Conservation (phyloP, 2,329 filamentous ascomycete species). For the Hymenoscyphus albidus region DNA sequence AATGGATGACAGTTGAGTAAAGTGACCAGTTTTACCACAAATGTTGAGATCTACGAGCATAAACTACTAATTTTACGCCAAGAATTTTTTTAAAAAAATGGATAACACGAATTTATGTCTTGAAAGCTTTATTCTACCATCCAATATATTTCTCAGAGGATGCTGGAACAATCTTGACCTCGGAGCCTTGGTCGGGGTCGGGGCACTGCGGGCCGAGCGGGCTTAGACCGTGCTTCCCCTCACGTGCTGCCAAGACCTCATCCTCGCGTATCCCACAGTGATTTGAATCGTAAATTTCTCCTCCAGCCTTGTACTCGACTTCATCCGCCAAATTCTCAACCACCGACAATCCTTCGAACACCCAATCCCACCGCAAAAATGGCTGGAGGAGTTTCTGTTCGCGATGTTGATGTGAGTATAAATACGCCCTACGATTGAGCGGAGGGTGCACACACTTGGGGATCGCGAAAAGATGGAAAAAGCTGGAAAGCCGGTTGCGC, state of each 20-base stretch:
- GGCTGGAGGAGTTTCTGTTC: slow-evolving; percentile 74
- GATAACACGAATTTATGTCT: too few species aligned
- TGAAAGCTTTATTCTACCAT: too few species aligned
- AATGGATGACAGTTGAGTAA: too few species aligned
- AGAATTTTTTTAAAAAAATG: too few species aligned
- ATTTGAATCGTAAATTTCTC: slow-evolving; percentile 1
- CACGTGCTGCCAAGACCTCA: background rate
- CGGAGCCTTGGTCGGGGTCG: too few species aligned
- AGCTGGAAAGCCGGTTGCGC: slow-evolving; percentile 9
- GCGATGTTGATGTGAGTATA: slow-evolving; percentile 77
- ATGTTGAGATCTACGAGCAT: too few species aligned
- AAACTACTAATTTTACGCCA: too few species aligned
- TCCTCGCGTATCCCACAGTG: slow-evolving; percentile 2
- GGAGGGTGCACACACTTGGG: slow-evolving; percentile 7
- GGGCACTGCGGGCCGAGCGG: too few species aligned
- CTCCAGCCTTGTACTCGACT: background rate
- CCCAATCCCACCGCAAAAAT: slow-evolving; percentile 60
- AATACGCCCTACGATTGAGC: slow-evolving; percentile 23
- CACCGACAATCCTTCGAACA: slow-evolving; percentile 23
- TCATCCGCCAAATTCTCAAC: slow-evolving; percentile 8
- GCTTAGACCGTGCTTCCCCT: background rate
- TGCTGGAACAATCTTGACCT: too few species aligned
- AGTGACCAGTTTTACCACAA: too few species aligned
- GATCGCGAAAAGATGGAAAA: slow-evolving; percentile 12
- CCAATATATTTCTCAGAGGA: too few species aligned